Evolutionary conservation across 805 yeast genomes (phyloP).

Genomic region (Schwanniomyces vanrijiae): DNA sequence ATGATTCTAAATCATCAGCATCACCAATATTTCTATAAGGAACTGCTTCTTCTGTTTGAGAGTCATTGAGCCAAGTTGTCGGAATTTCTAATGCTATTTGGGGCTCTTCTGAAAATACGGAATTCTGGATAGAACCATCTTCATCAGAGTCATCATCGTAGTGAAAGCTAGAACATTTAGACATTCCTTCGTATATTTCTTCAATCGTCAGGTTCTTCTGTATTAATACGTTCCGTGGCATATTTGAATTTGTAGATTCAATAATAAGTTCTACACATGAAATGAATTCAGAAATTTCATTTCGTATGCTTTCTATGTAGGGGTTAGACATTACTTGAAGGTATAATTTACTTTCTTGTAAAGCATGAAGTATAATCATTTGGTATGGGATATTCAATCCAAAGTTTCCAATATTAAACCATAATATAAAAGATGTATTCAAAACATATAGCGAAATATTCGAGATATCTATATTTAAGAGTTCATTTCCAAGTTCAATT

Average conservation of each 20-base stretch:
- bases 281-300: slow-evolving; percentile 14
- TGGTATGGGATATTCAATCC: slow-evolving; percentile 40
- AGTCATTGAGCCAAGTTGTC: slow-evolving; percentile 18
- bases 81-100: slow-evolving; percentile 22
- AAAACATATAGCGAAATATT: slow-evolving; percentile 30
- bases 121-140: slow-evolving; percentile 10
- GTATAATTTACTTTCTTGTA: slow-evolving; percentile 24
- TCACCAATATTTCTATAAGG: slow-evolving; percentile 24
- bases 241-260: neutral
- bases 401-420: slow-evolving; percentile 18
- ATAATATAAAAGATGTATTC: slow-evolving; percentile 32
- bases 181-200: slow-evolving; percentile 31
- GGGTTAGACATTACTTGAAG: slow-evolving; percentile 31
- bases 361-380: slow-evolving; percentile 32
- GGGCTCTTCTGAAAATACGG: neutral
- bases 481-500: slow-evolving; percentile 9
- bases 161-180: slow-evolving; percentile 40
- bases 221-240: slow-evolving; percentile 10
- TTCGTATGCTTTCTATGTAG: slow-evolving; percentile 9
- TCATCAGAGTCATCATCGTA: slow-evolving; percentile 28
- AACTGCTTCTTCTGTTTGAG: slow-evolving; percentile 5
- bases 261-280: slow-evolving; percentile 9
- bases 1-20: slow-evolving; percentile 38
- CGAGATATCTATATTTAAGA: slow-evolving; percentile 8
- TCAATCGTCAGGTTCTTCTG: slow-evolving; percentile 7